Conservation (phyloP, 768 basidiomycete genomes). For the Russula olivacea region DNA sequence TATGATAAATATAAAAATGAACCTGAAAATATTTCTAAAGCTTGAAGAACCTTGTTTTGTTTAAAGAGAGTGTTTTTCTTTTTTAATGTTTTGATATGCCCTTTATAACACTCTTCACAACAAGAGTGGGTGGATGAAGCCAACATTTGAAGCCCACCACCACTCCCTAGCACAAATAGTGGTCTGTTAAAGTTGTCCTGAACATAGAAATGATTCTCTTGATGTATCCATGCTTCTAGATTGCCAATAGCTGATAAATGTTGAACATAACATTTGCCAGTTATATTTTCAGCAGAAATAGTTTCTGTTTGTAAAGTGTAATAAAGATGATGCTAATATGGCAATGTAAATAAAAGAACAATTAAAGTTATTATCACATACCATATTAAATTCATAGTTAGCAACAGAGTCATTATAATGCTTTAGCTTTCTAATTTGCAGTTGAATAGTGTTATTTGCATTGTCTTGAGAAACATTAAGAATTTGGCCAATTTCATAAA, state of each 20-base stretch:
- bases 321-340: constrained; percentile 37
- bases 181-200: background rate
- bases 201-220: constrained; percentile 47
- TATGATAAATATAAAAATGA: background rate
- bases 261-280: constrained; percentile 51
- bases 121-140: constrained; percentile 27
- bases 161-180: background rate
- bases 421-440: constrained; percentile 40
- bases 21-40: constrained; percentile 70
- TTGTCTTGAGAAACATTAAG: constrained; percentile 32
- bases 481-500: constrained; percentile 56
- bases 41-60: constrained; percentile 44
- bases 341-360: background rate
- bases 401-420: constrained; percentile 42
- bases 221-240: constrained; percentile 41
- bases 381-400: constrained; percentile 13
- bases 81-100: constrained; percentile 32
- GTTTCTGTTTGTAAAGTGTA: constrained; percentile 30
- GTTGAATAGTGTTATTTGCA: constrained; percentile 27
- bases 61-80: constrained; percentile 32
- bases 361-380: background rate
- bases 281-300: constrained; percentile 37
- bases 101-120: constrained; percentile 40
- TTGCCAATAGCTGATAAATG: constrained; percentile 32
- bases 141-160: constrained; percentile 3